Conservation (phyloP, 129 eudicot genomes). For the Ambrosia trifida region DNA sequence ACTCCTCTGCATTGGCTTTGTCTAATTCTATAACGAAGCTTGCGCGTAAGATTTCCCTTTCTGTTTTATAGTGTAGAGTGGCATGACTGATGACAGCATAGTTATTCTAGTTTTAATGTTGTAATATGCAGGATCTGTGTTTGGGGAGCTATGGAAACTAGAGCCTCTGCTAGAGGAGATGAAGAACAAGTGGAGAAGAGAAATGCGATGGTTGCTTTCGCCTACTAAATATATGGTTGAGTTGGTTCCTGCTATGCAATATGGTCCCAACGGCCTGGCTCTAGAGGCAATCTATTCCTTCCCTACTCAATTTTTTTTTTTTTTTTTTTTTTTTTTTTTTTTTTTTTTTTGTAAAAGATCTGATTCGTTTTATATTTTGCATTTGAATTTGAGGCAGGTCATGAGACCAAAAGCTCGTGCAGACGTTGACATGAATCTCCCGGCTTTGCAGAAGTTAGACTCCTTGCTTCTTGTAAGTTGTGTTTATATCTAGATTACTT, state of each 20-base stretch:
- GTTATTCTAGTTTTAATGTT: too few species aligned
- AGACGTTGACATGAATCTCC: slow-evolving; percentile 83
- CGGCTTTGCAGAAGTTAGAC: slow-evolving; percentile 86
- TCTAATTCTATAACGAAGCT: slow-evolving; percentile 87
- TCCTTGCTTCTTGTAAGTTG: slow-evolving; percentile 91
- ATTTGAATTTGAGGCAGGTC: slow-evolving; percentile 45
- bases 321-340: neutral
- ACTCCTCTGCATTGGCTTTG: slow-evolving; percentile 67
- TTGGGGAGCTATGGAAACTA: slow-evolving; percentile 98
- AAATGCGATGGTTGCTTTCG: slow-evolving; percentile 93
- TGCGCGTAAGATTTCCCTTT: too few species aligned
- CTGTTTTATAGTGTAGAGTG: too few species aligned
- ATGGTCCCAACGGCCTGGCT: slow-evolving; percentile 59
- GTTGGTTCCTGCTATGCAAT: slow-evolving; percentile 86
- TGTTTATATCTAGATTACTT: neutral
- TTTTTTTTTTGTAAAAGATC: too few species aligned
- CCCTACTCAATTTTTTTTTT: neutral
- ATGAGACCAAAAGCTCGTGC: slow-evolving; percentile 93
- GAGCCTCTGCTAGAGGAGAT: slow-evolving; percentile 79
- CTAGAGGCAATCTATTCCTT: slow-evolving; percentile 65
- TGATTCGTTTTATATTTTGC: neutral
- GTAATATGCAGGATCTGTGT: slow-evolving; percentile 56
- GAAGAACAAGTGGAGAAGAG: slow-evolving; percentile 71
- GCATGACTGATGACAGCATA: too few species aligned
- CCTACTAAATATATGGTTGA: slow-evolving; percentile 93